These are phyloP conservation scores for Cladosporium austrohemisphaericum DNA, from an alignment of 2,329 filamentous ascomycete genomes.

Conservation along the genomic window DNA sequence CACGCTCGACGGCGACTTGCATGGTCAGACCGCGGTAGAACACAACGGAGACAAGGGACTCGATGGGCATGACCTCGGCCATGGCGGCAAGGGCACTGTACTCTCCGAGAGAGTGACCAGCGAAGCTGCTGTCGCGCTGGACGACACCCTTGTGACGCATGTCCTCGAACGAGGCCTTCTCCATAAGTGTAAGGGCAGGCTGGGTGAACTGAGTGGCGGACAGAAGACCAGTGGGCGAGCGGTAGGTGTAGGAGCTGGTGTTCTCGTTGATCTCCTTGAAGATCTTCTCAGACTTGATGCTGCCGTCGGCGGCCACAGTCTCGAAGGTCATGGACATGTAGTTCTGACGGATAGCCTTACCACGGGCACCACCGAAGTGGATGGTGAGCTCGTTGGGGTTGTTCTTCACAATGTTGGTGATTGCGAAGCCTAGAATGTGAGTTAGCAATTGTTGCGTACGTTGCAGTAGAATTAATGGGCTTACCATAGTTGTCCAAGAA, in stretches of 20 bases:
- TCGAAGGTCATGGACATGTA: slow-evolving; percentile 99
- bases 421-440: slow-evolving; percentile 68
- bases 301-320: slow-evolving; percentile 87
- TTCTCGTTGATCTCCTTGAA: slow-evolving; percentile 96
- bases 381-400: slow-evolving; percentile 99
- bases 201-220: slow-evolving; percentile 99
- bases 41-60: slow-evolving; percentile 94
- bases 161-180: slow-evolving; percentile 98
- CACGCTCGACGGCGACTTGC: slow-evolving; percentile 98
- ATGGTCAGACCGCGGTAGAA: slow-evolving; percentile 99
- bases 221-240: slow-evolving; percentile 86
- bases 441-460: slow-evolving; percentile 11
- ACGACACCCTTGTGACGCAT: slow-evolving; percentile 97
- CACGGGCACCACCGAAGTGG: slow-evolving; percentile 93
- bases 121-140: slow-evolving; percentile 93
- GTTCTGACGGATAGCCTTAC: slow-evolving; percentile 96
- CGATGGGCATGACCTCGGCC: slow-evolving; percentile 99
- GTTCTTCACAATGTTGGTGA: slow-evolving; percentile 98
- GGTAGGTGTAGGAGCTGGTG: slow-evolving; percentile 94
- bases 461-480: slow-evolving; percentile 27
- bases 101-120: slow-evolving; percentile 95
- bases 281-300: slow-evolving; percentile 97
- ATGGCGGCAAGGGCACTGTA: slow-evolving; percentile 95
- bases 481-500: slow-evolving; percentile 97
- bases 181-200: slow-evolving; percentile 95